A percentile compares a stretch with the other conserved stretches of the same genome.
Evolutionary conservation across 2,329 filamentous ascomycete genomes (phyloP).

Genomic region (Diaporthe sp.): DNA sequence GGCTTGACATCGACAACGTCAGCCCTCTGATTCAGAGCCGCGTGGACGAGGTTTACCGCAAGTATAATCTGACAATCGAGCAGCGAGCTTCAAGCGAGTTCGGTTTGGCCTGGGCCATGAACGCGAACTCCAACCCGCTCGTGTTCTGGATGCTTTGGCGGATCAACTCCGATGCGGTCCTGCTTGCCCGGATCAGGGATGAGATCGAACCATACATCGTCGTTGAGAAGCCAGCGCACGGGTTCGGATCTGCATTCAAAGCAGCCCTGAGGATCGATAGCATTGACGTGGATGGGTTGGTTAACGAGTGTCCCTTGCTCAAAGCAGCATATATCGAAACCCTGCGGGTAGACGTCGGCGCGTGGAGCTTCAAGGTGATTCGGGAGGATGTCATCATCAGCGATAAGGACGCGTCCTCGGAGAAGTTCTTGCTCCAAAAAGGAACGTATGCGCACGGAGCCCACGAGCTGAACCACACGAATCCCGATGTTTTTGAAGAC

Average conservation of each 20-base stretch:
- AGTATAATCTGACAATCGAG: constrained; percentile 43
- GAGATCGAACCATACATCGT: constrained; percentile 49
- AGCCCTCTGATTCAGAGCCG: constrained; percentile 47
- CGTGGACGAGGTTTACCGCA: constrained; percentile 32
- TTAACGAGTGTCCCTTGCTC: constrained; percentile 50
- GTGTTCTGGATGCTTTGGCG: constrained; percentile 55
- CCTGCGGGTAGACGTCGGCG: constrained; percentile 49
- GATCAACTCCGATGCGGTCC: constrained; percentile 49
- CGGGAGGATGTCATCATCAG: constrained; percentile 47
- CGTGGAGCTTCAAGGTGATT: constrained; percentile 45
- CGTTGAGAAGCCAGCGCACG: constrained; percentile 47
- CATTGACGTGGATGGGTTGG: constrained; percentile 49
- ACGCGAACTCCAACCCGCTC: constrained; percentile 50
- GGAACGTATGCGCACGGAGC: constrained; percentile 48
- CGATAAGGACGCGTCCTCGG: constrained; percentile 39
- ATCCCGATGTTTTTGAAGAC: constrained; percentile 46
- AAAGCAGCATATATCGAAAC: constrained; percentile 54
- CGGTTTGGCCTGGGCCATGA: constrained; percentile 50
- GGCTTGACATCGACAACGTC: constrained; percentile 51
- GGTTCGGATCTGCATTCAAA: constrained; percentile 50
- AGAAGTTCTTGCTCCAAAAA: constrained; percentile 45
- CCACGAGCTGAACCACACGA: constrained; percentile 48
- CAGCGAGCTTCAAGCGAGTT: constrained; percentile 49
- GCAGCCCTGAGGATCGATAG: constrained; percentile 46
- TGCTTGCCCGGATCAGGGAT: constrained; percentile 50